phyloP scores from a whole-genome alignment of 2,329 filamentous ascomycete genomes.

The Neofusicoccum sp. region DNA sequence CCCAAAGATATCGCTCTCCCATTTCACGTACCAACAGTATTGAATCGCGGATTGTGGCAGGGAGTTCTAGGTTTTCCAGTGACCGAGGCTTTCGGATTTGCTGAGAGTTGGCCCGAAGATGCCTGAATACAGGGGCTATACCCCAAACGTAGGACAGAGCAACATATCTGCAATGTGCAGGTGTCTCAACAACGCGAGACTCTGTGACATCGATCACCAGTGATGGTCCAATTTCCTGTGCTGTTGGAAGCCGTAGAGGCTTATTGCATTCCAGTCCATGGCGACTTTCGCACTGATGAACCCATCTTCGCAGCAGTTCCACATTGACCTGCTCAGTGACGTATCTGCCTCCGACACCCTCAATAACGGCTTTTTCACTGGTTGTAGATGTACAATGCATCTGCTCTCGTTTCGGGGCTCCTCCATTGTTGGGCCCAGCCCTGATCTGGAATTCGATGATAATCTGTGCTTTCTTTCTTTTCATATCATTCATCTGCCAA shows the following conservation, averaged over 20 bases:
- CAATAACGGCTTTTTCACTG: background rate
- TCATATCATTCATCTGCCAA: background rate
- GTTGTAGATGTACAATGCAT: background rate
- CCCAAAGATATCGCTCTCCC: conserved; percentile 21
- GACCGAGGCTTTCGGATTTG: background rate
- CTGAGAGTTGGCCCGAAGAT: background rate
- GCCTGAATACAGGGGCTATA: conserved; percentile 6
- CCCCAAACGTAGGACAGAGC: conserved; percentile 23
- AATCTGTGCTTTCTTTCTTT: background rate
- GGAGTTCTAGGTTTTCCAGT: conserved; percentile 13
- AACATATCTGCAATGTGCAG: conserved; percentile 16
- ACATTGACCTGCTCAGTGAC: background rate
- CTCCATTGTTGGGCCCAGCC: background rate
- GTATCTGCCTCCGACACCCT: background rate
- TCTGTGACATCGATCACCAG: background rate
- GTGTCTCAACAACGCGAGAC: background rate
- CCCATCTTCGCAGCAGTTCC: background rate
- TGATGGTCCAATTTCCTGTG: background rate
- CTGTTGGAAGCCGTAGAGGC: background rate
- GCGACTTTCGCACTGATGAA: background rate
- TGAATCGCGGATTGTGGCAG: conserved; percentile 18
- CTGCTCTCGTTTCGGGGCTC: too few relatives aligned
- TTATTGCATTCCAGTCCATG: background rate
- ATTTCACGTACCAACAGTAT: conserved; percentile 13
- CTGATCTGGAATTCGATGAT: background rate